phyloP scores from a whole-genome alignment of 352 stramenopile species.

The Blastocystis hominis region DNA sequence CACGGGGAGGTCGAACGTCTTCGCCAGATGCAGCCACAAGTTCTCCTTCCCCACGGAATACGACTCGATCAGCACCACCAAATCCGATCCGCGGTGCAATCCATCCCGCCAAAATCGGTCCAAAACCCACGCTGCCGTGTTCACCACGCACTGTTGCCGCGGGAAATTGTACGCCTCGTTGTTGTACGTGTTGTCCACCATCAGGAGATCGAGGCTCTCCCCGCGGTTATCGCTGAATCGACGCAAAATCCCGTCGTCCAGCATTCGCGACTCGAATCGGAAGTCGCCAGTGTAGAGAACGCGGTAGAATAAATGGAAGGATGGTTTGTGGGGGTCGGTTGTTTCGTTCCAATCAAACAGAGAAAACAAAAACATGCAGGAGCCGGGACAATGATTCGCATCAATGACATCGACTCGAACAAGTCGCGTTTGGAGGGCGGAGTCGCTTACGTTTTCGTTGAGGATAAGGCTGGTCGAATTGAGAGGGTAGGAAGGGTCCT shows the following conservation, averaged over 20 bases:
- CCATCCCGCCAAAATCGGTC: neutral
- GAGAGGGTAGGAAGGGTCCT: neutral
- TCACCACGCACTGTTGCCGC: neutral
- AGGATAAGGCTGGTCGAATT: neutral
- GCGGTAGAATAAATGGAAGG: neutral
- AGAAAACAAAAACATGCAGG: conserved; percentile 36
- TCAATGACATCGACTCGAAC: conserved; percentile 2
- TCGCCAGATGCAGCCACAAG: neutral
- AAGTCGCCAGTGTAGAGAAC: conserved; percentile 33
- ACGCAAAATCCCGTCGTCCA: neutral
- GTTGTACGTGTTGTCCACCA: conserved; percentile 8
- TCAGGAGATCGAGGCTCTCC: neutral
- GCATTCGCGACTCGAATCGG: neutral
- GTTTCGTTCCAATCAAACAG: neutral
- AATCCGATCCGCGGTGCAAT: neutral
- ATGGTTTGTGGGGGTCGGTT: neutral
- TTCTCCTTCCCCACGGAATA: conserved; percentile 45
- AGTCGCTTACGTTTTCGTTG: neutral
- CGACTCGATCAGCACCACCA: neutral
- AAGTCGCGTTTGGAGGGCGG: neutral
- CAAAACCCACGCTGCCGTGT: neutral
- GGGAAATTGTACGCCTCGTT: conserved; percentile 1
- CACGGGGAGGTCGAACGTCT: neutral
- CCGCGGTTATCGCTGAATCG: neutral
- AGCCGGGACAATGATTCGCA: conserved; percentile 16